Conservation (phyloP, 1,139 yeast genomes). For the Suhomyces guaymorum region DNA sequence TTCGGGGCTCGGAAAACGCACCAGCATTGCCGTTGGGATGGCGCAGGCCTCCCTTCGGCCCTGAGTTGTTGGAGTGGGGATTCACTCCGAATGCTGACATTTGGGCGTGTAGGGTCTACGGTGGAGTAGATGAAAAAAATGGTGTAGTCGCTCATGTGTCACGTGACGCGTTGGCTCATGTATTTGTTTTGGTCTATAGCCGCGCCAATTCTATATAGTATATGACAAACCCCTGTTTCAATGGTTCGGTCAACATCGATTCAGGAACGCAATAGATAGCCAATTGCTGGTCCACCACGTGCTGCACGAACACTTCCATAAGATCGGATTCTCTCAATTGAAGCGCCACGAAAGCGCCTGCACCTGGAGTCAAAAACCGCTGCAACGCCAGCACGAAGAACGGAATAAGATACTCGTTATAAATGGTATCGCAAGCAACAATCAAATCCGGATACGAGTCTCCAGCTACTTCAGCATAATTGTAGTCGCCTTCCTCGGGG, state of each 20-base stretch:
- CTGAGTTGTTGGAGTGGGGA: conserved; percentile 8
- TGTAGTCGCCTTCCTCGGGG: conserved; percentile 33
- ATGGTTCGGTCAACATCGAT: conserved; percentile 25
- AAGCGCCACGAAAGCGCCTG: conserved; percentile 49
- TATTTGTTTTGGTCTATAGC: not conserved
- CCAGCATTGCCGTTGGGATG: conserved; percentile 8
- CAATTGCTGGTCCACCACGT: conserved; percentile 22
- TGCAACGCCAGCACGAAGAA: conserved; percentile 49
- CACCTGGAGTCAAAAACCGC: conserved; percentile 30
- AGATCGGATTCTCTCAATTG: conserved; percentile 60
- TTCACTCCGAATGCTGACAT: conserved; percentile 14
- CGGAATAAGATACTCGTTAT: conserved; percentile 62
- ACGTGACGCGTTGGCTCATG: not conserved
- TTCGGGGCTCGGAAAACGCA: conserved; percentile 22
- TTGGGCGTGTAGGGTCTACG: too few species aligned
- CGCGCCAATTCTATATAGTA: conserved; percentile 29
- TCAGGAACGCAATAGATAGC: conserved; percentile 30
- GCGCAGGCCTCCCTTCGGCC: conserved; percentile 5
- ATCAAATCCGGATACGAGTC: conserved; percentile 42
- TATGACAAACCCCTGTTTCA: conserved; percentile 46
- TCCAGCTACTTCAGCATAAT: conserved; percentile 18
- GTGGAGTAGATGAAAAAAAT: not conserved
- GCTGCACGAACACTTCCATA: conserved; percentile 47
- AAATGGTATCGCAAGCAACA: conserved; percentile 69
- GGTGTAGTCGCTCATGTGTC: too few species aligned